A percentile compares a stretch with the other conserved stretches of the same genome.
Conservation (phyloP, 2,329 filamentous ascomycete species). For the Diaporthe ampelina region DNA sequence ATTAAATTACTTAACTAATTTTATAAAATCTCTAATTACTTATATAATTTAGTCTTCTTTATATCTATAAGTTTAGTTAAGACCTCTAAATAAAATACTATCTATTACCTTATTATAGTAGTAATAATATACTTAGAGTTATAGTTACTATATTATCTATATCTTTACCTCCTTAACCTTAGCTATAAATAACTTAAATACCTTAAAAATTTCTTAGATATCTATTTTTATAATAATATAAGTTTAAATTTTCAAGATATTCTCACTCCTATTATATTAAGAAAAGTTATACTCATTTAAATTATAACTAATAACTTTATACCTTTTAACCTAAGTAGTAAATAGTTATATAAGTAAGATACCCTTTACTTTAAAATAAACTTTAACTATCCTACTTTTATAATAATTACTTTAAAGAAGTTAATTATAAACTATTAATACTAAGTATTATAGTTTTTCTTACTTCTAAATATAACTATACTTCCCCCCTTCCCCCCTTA, state of each 20-base stretch:
- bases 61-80: not conserved
- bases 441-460: too few species aligned
- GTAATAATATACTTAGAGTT: not conserved
- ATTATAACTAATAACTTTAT: not conserved
- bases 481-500: too few species aligned
- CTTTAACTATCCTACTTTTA: too few species aligned
- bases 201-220: not conserved
- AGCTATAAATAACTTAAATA: not conserved
- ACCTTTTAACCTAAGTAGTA: not conserved
- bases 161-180: not conserved
- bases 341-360: not conserved
- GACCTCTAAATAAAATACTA: not conserved
- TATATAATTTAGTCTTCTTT: not conserved
- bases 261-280: not conserved
- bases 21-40: not conserved
- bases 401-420: too few species aligned
- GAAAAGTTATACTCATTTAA: not conserved
- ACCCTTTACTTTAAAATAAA: not conserved
- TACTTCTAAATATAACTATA: too few species aligned
- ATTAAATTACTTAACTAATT: not conserved
- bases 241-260: not conserved
- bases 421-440: too few species aligned
- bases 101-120: not conserved
- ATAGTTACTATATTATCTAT: not conserved
- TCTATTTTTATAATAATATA: not conserved